phyloP scores from a whole-genome alignment of 1,284 basidiomycete species.

The Exobasidium rhododendri region DNA sequence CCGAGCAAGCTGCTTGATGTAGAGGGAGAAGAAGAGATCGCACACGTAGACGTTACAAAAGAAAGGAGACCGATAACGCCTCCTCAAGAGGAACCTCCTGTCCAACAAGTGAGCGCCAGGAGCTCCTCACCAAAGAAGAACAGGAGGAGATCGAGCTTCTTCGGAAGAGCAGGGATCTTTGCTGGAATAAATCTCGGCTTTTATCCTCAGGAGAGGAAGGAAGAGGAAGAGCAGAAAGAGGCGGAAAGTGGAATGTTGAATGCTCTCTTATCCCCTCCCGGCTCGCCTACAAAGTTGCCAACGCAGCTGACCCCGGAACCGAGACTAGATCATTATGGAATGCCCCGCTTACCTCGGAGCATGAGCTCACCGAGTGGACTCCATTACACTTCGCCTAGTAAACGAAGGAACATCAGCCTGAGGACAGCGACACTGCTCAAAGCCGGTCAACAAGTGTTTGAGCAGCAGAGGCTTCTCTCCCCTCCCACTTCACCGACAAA shows the following conservation, averaged over 20 bases:
- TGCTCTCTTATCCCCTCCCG: not conserved
- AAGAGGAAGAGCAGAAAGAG: not conserved
- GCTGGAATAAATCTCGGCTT: conserved; percentile 29
- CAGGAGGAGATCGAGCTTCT: conserved; percentile 35
- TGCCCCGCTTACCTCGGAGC: conserved; percentile 10
- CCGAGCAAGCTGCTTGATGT: no score
- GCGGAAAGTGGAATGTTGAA: not conserved
- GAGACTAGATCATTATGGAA: conserved; percentile 1
- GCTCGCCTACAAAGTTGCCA: not conserved
- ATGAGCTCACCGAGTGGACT: conserved; percentile 8
- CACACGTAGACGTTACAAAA: not conserved
- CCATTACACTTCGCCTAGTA: not conserved
- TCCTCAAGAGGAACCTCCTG: not conserved
- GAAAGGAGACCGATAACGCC: not conserved
- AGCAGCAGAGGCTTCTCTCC: not conserved
- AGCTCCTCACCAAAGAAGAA: conserved; percentile 28
- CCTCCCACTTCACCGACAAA: conserved; percentile 6
- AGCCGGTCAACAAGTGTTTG: not conserved
- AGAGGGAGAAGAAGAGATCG: conserved; percentile 1
- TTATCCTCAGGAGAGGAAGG: conserved; percentile 30
- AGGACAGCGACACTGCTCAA: conserved; percentile 5
- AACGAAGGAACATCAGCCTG: conserved; percentile 6
- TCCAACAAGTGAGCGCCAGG: not conserved
- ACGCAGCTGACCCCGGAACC: not conserved
- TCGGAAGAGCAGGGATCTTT: conserved; percentile 32